These are phyloP conservation scores for Capniomyces stellatus DNA, from an alignment of 371 early-diverging fungal species.

Conservation along the genomic window DNA sequence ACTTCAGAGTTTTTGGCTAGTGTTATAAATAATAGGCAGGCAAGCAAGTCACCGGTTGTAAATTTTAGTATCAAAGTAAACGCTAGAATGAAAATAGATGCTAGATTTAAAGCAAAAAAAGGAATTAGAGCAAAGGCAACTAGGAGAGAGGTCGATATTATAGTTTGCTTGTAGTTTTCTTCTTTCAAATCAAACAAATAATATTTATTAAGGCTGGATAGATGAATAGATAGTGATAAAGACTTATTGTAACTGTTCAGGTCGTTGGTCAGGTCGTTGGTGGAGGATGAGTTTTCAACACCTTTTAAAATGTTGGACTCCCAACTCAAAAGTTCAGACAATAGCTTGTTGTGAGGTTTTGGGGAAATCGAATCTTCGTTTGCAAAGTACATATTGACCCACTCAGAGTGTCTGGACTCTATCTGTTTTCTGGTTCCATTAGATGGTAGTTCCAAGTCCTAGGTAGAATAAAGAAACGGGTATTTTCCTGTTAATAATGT, in stretches of 20 bases:
- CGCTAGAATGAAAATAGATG: neutral
- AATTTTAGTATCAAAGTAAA: neutral
- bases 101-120: too few species aligned
- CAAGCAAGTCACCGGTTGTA: neutral
- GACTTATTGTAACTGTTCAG: neutral
- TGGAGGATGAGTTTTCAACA: neutral
- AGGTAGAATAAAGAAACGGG: too few species aligned
- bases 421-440: slow-evolving; percentile 34
- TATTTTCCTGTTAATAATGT: too few species aligned
- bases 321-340: slow-evolving; percentile 26
- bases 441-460: slow-evolving; percentile 34
- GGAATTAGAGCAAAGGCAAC: too few species aligned
- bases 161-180: too few species aligned
- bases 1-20: neutral
- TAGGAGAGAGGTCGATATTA: too few species aligned
- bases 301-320: slow-evolving; percentile 9
- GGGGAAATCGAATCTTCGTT: slow-evolving; percentile 37
- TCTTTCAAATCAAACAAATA: too few species aligned
- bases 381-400: slow-evolving; percentile 38
- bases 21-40: neutral
- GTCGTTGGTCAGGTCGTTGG: neutral
- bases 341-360: slow-evolving; percentile 18
- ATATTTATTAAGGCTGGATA: too few species aligned
- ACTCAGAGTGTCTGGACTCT: slow-evolving; percentile 38
- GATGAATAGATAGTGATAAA: too few species aligned